These are phyloP conservation scores for Solanum microdontum DNA, from an alignment of 257 asterid genomes.

Conservation along the genomic window DNA sequence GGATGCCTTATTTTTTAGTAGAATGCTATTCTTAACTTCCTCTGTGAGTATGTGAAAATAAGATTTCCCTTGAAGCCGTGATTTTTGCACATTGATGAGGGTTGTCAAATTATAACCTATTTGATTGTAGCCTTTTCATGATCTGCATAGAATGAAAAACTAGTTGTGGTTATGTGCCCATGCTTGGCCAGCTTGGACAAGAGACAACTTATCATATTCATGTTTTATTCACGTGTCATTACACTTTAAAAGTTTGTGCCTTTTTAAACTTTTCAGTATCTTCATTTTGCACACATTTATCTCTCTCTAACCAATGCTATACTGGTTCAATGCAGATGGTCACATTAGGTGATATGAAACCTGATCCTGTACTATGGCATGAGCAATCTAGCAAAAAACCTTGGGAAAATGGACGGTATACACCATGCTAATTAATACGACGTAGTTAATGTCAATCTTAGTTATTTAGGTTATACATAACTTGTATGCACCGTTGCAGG, in stretches of 20 bases:
- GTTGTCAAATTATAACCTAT: neutral
- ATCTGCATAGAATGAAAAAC: neutral
- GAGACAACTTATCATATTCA: neutral
- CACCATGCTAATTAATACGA: neutral
- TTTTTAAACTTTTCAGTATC: neutral
- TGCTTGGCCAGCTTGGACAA: neutral
- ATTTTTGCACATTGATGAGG: neutral
- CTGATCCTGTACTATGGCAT: conserved; percentile 90
- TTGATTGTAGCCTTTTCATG: neutral
- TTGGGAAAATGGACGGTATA: conserved; percentile 56
- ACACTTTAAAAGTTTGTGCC: neutral
- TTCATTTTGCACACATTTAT: neutral
- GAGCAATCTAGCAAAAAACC: conserved; percentile 83
- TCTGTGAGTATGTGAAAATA: neutral
- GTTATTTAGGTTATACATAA: neutral
- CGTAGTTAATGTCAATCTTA: neutral
- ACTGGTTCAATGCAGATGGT: conserved; percentile 40
- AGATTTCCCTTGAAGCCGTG: neutral
- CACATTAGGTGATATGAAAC: conserved; percentile 59
- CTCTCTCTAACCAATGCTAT: neutral
- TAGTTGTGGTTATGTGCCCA: neutral
- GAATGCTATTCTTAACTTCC: neutral
- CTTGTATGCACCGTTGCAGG: conserved; percentile 15
- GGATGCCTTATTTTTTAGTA: neutral
- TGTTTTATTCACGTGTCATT: neutral